Evolutionary conservation across 2,329 filamentous ascomycete genomes (phyloP).

Genomic region (Trichoderma sp.): DNA sequence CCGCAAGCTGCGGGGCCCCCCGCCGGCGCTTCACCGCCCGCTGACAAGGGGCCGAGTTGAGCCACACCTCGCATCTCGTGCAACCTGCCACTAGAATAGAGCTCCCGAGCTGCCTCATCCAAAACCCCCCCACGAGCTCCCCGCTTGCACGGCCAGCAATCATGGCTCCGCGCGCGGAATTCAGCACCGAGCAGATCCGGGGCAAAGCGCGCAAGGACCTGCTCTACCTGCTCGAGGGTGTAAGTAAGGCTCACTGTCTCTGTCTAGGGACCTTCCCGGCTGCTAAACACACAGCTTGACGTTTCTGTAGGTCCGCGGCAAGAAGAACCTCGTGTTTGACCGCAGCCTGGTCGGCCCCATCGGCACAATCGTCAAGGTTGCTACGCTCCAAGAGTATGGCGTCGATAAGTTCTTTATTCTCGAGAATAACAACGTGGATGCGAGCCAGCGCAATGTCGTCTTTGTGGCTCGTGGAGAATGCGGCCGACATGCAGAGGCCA

Average conservation of each 20-base stretch:
- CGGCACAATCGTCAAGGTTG: conserved; percentile 90
- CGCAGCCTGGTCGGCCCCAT: conserved; percentile 85
- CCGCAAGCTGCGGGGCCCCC: neutral
- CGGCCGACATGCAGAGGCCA: conserved; percentile 74
- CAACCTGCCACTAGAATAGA: neutral
- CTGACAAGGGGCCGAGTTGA: neutral
- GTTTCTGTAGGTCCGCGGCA: conserved; percentile 77
- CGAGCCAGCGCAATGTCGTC: conserved; percentile 89
- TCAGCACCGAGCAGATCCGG: conserved; percentile 73
- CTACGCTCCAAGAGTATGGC: conserved; percentile 92
- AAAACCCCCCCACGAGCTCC: conserved; percentile 19
- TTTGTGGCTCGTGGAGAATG: conserved; percentile 92
- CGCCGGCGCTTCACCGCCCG: conserved; percentile 6
- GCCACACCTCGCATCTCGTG: neutral
- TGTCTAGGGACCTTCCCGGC: neutral
- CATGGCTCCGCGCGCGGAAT: conserved; percentile 69
- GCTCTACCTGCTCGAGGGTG: conserved; percentile 86
- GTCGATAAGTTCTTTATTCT: conserved; percentile 97
- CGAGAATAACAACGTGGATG: conserved; percentile 93
- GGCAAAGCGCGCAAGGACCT: conserved; percentile 85
- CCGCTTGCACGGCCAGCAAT: conserved; percentile 43
- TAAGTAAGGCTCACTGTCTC: conserved; percentile 58
- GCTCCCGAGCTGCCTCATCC: conserved; percentile 19
- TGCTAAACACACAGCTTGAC: conserved; percentile 23
- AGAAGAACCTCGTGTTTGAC: conserved; percentile 97